phyloP scores from a whole-genome alignment of 2,329 filamentous ascomycete genomes.

The Fusarium illudens region DNA sequence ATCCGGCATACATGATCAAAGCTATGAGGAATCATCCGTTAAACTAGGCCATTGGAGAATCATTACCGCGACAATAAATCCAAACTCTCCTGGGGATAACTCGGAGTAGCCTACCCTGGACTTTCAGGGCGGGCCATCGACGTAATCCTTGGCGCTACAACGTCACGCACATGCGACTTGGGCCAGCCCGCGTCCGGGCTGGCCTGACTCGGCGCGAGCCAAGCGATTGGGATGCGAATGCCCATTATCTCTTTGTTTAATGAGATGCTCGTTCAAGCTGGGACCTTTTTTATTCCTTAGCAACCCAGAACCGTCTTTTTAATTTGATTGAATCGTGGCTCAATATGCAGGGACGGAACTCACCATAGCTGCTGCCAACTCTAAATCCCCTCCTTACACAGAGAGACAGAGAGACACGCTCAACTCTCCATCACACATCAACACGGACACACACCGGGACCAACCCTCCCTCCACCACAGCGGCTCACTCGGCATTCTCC shows the following conservation, averaged over 20 bases:
- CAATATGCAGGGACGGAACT: not conserved
- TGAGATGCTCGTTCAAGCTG: not conserved
- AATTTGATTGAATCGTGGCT: slow-evolving; percentile 8
- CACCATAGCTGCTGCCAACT: not conserved
- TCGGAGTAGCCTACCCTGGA: not conserved
- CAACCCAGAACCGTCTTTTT: not conserved
- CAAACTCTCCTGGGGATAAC: not conserved
- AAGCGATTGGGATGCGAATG: not conserved
- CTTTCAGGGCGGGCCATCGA: not conserved
- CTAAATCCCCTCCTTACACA: not conserved
- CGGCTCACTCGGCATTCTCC: not conserved
- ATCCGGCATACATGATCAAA: not conserved
- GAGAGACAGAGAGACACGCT: too few species aligned
- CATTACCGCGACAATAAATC: not conserved
- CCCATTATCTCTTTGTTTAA: not conserved
- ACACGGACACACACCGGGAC: not conserved
- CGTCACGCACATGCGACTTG: not conserved
- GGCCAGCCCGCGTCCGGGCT: not conserved
- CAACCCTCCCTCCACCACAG: not conserved
- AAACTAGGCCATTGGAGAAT: not conserved
- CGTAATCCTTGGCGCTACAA: not conserved
- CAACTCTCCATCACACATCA: not conserved
- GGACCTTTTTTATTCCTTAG: not conserved
- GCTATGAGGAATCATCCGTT: not conserved
- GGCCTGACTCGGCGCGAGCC: not conserved